Conservation (phyloP, 2,329 filamentous ascomycete genomes). For the Neonectria punicea region DNA sequence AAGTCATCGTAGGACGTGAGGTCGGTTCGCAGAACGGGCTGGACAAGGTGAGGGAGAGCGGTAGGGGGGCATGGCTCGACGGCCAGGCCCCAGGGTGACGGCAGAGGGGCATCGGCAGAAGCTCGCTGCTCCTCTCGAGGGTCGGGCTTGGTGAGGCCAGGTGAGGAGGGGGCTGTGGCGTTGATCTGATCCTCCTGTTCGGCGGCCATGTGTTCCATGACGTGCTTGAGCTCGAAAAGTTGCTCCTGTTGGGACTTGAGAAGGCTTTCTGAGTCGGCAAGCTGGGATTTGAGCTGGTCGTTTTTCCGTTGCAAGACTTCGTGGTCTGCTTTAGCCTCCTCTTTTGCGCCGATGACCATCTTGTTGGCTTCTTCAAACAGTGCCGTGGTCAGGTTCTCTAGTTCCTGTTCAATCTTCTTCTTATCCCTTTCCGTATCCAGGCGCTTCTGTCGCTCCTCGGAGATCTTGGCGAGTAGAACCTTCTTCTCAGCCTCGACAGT, state of each 20-base stretch:
- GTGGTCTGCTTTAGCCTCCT: slow-evolving; percentile 86
- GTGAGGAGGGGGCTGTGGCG: slow-evolving; percentile 84
- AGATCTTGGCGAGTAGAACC: slow-evolving; percentile 65
- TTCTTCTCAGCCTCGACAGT: slow-evolving; percentile 79
- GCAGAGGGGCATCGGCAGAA: slow-evolving; percentile 45
- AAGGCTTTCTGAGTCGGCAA: slow-evolving; percentile 86
- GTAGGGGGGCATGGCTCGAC: slow-evolving; percentile 65
- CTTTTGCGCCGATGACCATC: slow-evolving; percentile 92
- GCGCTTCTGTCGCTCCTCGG: slow-evolving; percentile 74
- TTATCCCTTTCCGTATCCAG: slow-evolving; percentile 79
- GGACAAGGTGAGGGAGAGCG: slow-evolving; percentile 84
- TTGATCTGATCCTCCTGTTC: slow-evolving; percentile 78
- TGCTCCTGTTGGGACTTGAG: slow-evolving; percentile 94
- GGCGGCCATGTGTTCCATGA: slow-evolving; percentile 87
- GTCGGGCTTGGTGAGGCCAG: slow-evolving; percentile 78
- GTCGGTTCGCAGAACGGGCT: slow-evolving; percentile 85
- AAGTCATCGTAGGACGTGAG: slow-evolving; percentile 87
- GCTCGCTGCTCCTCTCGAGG: slow-evolving; percentile 56
- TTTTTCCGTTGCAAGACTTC: slow-evolving; percentile 85
- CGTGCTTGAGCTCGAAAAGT: slow-evolving; percentile 86
- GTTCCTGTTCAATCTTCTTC: slow-evolving; percentile 88
- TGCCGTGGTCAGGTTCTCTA: slow-evolving; percentile 89
- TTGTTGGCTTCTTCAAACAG: slow-evolving; percentile 99
- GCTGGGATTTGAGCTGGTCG: slow-evolving; percentile 85
- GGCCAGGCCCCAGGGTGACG: slow-evolving; percentile 46